Base-by-base conservation (phyloP, 2,329 filamentous ascomycete genomes). In the Scytalidium lignicola region DNA sequence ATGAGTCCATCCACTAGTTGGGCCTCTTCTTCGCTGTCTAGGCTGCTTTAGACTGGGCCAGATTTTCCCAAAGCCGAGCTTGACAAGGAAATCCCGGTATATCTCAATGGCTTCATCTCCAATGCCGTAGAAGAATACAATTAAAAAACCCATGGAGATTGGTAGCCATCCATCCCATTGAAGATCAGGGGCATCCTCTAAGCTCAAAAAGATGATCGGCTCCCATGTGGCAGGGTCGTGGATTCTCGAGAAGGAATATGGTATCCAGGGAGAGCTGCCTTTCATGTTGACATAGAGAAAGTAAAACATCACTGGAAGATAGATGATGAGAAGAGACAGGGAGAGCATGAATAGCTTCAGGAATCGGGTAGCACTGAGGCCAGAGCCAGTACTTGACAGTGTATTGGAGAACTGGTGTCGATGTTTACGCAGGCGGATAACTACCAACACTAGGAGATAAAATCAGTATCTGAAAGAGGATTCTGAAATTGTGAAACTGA, bases 61-160 rank as follows among this genome's bases (percentile, higher is more conserved):
- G 1, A 52, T 43, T 13, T 50, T 55, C 6, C 48, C 58, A 39
- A 63, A 42, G 7, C 62, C 62, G 18, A 53, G 20, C 13, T 46
- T 53, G 5, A 58, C 50, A 4, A 60, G 19, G 3, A 48, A 48
- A 2, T 20, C 46, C 10, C 57, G 43, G 59, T 84, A 85, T 64
- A 79, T 75, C 20, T 69, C 67, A 3, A 70, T 67, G 0, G 82
- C 82, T 58, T 87, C 83, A 21, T 68, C 70, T 23, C 83, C 83
- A 15, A 82, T 74, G 8, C 84, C 83, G 55, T 86, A 86, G 58
- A 83, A 78, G n/a, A 76, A 46, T 59, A 86, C 86, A 12, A 80
- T 65, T 21, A 82, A 50, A 51, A 78, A 73, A 0, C 77, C 79
- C 3, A 74, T 68, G 0, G 60, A 71, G 9, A 85, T 67, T 43